Percentiles rank a stretch among this genome's conserved stretches.
Conservation (phyloP, 805 yeast genomes). For the Myxozyma mucilagina region DNA sequence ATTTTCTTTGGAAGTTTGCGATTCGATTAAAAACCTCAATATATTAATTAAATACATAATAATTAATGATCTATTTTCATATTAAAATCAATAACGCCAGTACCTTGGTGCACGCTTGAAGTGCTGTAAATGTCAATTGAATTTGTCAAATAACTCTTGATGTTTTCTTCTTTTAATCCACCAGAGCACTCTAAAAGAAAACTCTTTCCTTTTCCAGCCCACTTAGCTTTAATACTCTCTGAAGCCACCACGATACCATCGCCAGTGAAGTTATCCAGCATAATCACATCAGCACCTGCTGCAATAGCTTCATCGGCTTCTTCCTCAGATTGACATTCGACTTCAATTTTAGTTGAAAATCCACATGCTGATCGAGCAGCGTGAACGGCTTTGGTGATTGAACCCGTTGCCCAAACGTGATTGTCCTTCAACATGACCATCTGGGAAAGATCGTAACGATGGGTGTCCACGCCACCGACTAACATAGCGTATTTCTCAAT, state of each 20-base stretch:
- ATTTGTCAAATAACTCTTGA: constrained; percentile 64
- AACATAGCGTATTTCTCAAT: constrained; percentile 92
- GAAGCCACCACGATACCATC: constrained; percentile 67
- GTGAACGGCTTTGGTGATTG: constrained; percentile 78
- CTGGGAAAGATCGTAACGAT: constrained; percentile 83
- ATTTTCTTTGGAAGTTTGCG: background rate
- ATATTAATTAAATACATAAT: background rate
- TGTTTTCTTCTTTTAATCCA: constrained; percentile 73
- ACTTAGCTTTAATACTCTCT: constrained; percentile 55
- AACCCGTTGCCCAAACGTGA: constrained; percentile 90
- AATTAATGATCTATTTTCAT: constrained; percentile 57
- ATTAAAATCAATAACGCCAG: constrained; percentile 77
- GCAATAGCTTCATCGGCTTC: constrained; percentile 91
- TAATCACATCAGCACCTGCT: constrained; percentile 94
- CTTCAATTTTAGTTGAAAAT: constrained; percentile 86
- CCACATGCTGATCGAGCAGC: constrained; percentile 82
- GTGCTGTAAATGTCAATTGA: constrained; percentile 90
- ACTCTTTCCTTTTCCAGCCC: constrained; percentile 44
- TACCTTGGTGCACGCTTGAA: constrained; percentile 90
- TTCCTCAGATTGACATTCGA: constrained; percentile 79
- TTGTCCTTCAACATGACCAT: constrained; percentile 97
- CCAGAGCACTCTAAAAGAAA: constrained; percentile 90
- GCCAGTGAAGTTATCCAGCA: constrained; percentile 86
- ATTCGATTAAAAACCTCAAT: background rate
- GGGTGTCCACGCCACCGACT: constrained; percentile 93